These are phyloP conservation scores for Grosmannia serpens DNA, from an alignment of 2,329 filamentous ascomycete genomes.

Conservation along the genomic window DNA sequence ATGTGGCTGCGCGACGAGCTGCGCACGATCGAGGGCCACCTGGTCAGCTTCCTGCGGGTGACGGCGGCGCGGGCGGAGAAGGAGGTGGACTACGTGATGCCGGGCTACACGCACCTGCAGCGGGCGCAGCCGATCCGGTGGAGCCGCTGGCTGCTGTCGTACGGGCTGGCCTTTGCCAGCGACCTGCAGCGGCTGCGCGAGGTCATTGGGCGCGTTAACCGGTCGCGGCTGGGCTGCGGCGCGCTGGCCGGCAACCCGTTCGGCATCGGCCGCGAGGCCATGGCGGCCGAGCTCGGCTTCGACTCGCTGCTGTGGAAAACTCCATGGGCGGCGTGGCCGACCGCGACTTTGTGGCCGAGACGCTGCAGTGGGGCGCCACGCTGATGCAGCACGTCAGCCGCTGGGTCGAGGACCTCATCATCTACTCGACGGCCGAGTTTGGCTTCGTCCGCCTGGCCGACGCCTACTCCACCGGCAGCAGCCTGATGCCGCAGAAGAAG, in stretches of 20 bases:
- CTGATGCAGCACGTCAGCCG: constrained; percentile 71
- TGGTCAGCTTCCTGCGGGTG: constrained; percentile 60
- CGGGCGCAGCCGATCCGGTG: constrained; percentile 70
- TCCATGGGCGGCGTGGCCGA: constrained; percentile 66
- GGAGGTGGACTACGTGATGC: constrained; percentile 71
- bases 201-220: constrained; percentile 63
- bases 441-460: constrained; percentile 66
- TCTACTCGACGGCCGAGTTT: constrained; percentile 68
- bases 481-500: constrained; percentile 76
- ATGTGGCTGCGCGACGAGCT: constrained; percentile 76
- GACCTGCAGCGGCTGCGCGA: constrained; percentile 71
- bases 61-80: constrained; percentile 57
- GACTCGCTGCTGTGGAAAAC: constrained; percentile 63
- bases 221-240: constrained; percentile 58
- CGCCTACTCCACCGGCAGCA: constrained; percentile 67
- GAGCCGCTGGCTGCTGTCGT: constrained; percentile 71
- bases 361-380: constrained; percentile 66
- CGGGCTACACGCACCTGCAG: constrained; percentile 81
- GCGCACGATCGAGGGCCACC: constrained; percentile 53
- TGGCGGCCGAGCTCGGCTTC: constrained; percentile 74
- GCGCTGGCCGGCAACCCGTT: constrained; percentile 77
- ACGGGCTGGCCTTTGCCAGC: constrained; percentile 57
- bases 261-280: constrained; percentile 64
- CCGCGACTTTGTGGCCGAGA: constrained; percentile 74
- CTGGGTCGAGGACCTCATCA: constrained; percentile 78